Evolutionary conservation across 495 filamentous ascomycete genomes (phyloP).

Genomic region (Venustampulla echinocandica): DNA sequence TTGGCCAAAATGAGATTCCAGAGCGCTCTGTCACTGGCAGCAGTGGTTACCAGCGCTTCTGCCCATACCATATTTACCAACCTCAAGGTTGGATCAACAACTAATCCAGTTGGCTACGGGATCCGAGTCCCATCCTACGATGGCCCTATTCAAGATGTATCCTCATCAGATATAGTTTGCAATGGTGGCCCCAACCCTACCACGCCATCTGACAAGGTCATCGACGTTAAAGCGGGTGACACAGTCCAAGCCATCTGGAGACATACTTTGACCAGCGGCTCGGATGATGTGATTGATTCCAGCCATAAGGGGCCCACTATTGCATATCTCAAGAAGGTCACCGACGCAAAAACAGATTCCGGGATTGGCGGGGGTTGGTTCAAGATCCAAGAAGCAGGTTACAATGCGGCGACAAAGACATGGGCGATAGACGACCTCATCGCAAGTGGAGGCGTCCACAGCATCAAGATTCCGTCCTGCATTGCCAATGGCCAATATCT

Average conservation of each 20-base stretch:
- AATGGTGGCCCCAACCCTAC: slow-evolving; percentile 47
- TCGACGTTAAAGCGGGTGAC: slow-evolving; percentile 37
- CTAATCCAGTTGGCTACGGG: slow-evolving; percentile 27
- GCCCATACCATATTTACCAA: slow-evolving; percentile 49
- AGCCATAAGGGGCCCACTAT: slow-evolving; percentile 35
- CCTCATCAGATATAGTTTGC: slow-evolving; percentile 38
- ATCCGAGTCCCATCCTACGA: slow-evolving; percentile 34
- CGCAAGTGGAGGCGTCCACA: slow-evolving; percentile 25
- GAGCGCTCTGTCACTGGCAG: not conserved
- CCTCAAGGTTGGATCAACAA: slow-evolving; percentile 32
- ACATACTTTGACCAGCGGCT: slow-evolving; percentile 30
- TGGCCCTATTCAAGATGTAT: slow-evolving; percentile 42
- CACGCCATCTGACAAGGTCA: slow-evolving; percentile 27
- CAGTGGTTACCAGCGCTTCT: slow-evolving; percentile 28
- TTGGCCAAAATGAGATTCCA: not conserved
- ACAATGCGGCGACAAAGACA: slow-evolving; percentile 5
- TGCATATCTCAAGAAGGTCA: slow-evolving; percentile 46
- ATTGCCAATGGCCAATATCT: slow-evolving; percentile 40
- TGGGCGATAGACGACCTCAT: slow-evolving; percentile 17
- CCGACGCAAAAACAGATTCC: slow-evolving; percentile 37
- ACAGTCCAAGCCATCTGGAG: slow-evolving; percentile 38
- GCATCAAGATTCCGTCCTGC: slow-evolving; percentile 34
- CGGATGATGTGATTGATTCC: slow-evolving; percentile 5
- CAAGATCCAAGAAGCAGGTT: slow-evolving; percentile 16
- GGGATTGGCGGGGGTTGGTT: slow-evolving; percentile 20